Evolutionary conservation across 331 rosid genomes (phyloP).

Genomic region (Quercus tomentella): DNA sequence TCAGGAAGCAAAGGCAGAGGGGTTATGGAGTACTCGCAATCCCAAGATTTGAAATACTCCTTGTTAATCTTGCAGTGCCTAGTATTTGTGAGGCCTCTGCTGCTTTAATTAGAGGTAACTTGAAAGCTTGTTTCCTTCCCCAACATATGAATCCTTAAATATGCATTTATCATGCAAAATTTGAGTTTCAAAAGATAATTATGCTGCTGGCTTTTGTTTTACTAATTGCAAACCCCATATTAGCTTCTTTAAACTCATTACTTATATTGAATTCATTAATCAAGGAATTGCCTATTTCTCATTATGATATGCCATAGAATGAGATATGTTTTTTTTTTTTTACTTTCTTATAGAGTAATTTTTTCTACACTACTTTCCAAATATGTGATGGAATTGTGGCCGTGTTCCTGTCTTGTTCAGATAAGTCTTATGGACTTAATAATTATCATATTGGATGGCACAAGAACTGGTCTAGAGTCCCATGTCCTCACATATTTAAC

Average conservation of each 20-base stretch:
- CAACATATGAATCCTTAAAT: neutral
- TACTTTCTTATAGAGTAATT: neutral
- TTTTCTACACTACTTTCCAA: neutral
- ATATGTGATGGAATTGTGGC: neutral
- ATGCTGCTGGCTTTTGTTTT: neutral
- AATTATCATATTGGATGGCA: neutral
- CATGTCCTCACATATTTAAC: neutral
- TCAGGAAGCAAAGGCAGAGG: constrained; percentile 38
- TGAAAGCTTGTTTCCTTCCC: neutral
- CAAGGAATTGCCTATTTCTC: no score
- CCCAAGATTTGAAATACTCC: constrained; percentile 85
- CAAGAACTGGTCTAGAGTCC: neutral
- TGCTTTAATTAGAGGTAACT: constrained; percentile 59
- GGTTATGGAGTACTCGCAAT: constrained; percentile 73
- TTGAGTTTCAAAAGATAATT: neutral
- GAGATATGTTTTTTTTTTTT: no score
- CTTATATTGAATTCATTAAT: no score
- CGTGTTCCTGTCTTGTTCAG: neutral
- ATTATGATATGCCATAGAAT: no score
- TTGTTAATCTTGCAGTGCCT: constrained; percentile 71
- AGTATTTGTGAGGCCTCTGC: constrained; percentile 67
- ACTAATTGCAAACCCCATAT: no score
- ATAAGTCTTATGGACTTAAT: neutral
- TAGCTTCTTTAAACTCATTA: no score
- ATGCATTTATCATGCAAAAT: neutral